phyloP scores from a whole-genome alignment of 148 eudicot genomes.

The Fagopyrum esculentum region DNA sequence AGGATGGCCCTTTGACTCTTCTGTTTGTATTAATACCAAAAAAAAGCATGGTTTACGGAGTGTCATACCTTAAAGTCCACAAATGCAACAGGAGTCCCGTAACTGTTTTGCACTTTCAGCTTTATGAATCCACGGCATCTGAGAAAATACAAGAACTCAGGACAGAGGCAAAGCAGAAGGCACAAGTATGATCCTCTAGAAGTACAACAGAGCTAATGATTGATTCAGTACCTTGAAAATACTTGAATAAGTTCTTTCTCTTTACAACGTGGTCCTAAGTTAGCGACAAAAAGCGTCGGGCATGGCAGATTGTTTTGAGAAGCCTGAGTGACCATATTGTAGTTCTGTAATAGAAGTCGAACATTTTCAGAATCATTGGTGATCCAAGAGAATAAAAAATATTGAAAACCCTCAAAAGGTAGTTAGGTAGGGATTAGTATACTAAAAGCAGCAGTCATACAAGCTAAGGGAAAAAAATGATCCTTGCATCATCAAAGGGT shows the following conservation, averaged over 20 bases:
- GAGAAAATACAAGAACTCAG: conserved; percentile 14
- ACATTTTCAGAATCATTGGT: not conserved
- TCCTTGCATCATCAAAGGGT: not conserved
- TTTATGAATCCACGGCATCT: conserved; percentile 86
- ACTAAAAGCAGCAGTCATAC: not conserved
- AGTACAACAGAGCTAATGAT: not conserved
- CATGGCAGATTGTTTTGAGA: conserved; percentile 55
- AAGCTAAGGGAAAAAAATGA: not conserved
- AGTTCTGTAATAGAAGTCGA: not conserved
- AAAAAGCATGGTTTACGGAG: not conserved
- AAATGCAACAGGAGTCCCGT: conserved; percentile 92
- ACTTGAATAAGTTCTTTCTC: conserved; percentile 79
- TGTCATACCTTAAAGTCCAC: conserved; percentile 69
- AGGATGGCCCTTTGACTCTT: not conserved
- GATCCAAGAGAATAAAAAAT: not conserved
- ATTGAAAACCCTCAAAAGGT: not conserved
- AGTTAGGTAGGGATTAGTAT: not conserved
- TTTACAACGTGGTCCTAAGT: conserved; percentile 56
- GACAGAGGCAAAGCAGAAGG: not conserved
- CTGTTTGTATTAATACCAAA: not conserved
- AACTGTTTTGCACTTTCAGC: conserved; percentile 75
- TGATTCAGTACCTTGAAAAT: conserved; percentile 61
- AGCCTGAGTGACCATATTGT: conserved; percentile 17
- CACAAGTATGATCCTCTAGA: not conserved
- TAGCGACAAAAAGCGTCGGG: conserved; percentile 86